These are phyloP conservation scores for Mucor plumbeus DNA, from an alignment of 371 early-diverging fungal genomes.

Conservation along the genomic window DNA sequence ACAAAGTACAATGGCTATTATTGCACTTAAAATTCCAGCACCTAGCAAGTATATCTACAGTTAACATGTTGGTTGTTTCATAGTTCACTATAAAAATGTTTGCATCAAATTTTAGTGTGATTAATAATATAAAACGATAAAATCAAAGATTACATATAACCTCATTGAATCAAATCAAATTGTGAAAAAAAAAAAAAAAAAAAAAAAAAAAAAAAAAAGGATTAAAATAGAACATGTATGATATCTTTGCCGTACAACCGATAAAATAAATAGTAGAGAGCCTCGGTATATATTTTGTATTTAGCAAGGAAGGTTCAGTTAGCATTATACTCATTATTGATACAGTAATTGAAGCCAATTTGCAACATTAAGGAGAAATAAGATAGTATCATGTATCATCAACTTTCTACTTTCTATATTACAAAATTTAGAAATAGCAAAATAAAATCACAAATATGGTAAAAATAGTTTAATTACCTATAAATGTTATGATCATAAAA, in stretches of 20 bases:
- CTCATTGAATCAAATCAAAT: neutral
- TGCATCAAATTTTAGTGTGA: too few species aligned
- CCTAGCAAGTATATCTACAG: too few species aligned
- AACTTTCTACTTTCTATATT: neutral
- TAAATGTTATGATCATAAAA: too few species aligned
- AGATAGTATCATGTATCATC: neutral
- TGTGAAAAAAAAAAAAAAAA: neutral
- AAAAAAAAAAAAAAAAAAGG: neutral
- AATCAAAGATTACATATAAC: neutral
- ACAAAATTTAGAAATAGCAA: neutral
- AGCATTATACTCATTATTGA: neutral
- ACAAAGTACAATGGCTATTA: too few species aligned
- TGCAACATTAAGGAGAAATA: neutral
- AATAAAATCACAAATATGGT: conserved; percentile 4
- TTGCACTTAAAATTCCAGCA: too few species aligned
- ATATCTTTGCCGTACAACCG: neutral
- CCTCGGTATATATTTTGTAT: neutral
- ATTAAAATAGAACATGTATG: neutral
- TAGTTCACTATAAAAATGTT: too few species aligned
- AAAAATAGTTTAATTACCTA: neutral
- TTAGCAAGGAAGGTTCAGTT: neutral
- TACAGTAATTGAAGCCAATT: neutral
- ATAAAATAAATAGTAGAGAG: neutral
- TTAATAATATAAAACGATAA: too few species aligned
- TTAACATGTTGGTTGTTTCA: too few species aligned